Conservation (phyloP, 345 rosid species). For the Moricandia moricandioides region DNA sequence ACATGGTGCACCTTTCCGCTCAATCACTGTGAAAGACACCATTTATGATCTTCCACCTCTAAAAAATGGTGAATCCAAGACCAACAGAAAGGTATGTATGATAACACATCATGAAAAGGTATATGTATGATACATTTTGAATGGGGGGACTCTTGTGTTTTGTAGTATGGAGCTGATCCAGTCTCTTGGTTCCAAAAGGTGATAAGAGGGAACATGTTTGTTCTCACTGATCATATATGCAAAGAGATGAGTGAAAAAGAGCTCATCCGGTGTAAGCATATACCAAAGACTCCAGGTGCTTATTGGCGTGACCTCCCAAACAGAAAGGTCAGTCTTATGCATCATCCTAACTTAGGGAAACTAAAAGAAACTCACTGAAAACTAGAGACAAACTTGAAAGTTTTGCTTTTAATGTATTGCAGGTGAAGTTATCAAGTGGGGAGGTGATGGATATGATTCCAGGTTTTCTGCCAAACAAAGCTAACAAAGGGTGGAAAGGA, state of each 20-base stretch:
- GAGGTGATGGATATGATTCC: conserved; percentile 67
- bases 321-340: conserved; percentile 49
- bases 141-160: too few species aligned
- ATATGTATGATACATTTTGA: neutral
- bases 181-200: conserved; percentile 79
- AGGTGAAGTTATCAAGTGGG: conserved; percentile 67
- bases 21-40: conserved; percentile 86
- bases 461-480: conserved; percentile 70
- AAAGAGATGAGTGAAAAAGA: conserved; percentile 79
- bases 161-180: conserved; percentile 62
- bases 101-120: neutral
- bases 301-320: conserved; percentile 83
- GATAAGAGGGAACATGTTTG: conserved; percentile 51
- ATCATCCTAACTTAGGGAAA: neutral
- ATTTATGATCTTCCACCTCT: conserved; percentile 85
- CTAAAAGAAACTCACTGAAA: neutral
- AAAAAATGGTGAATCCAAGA: conserved; percentile 59
- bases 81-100: conserved; percentile 55
- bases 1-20: conserved; percentile 79
- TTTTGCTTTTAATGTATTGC: neutral
- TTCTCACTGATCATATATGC: conserved; percentile 71
- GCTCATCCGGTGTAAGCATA: conserved; percentile 60
- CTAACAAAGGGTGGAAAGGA: conserved; percentile 87
- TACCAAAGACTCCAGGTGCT: conserved; percentile 83
- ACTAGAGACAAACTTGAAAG: neutral